phyloP scores from a whole-genome alignment of 495 filamentous ascomycete species.

The Lophium mytilinum region DNA sequence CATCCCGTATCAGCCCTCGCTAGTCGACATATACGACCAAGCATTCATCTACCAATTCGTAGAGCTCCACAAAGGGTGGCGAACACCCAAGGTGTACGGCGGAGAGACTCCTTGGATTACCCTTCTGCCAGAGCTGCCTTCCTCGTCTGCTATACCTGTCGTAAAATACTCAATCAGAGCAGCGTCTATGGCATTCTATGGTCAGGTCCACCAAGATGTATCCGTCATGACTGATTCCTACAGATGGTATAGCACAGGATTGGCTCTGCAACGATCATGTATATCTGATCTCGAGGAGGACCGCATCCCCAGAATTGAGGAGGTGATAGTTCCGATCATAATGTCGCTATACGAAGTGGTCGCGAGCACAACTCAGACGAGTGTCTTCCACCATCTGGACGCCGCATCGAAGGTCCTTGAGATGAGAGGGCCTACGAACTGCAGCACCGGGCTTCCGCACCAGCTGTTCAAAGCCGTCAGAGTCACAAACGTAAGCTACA shows the following conservation, averaged over 20 bases:
- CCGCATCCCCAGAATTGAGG: conserved; percentile 9
- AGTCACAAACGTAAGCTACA: conserved; percentile 9
- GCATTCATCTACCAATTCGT: conserved; percentile 20
- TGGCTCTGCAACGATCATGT: conserved; percentile 3
- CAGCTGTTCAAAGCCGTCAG: conserved; percentile 11
- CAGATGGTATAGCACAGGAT: conserved; percentile 13
- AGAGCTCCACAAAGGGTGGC: conserved; percentile 5
- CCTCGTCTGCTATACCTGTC: conserved; percentile 2
- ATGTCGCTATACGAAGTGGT: conserved; percentile 18
- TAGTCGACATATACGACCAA: conserved; percentile 2
- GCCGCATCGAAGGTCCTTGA: conserved; percentile 12
- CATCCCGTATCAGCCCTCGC: conserved; percentile 6
- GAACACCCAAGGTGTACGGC: background rate
- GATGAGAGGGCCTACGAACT: conserved; percentile 12
- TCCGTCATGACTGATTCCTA: conserved; percentile 15
- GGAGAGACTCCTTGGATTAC: conserved; percentile 14
- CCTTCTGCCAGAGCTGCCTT: conserved; percentile 5
- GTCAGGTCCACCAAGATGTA: conserved; percentile 9
- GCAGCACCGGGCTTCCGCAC: background rate
- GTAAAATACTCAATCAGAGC: conserved; percentile 13
- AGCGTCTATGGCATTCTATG: conserved; percentile 17
- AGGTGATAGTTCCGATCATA: conserved; percentile 14
- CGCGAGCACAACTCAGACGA: conserved; percentile 14
- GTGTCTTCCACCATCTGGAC: conserved; percentile 17
- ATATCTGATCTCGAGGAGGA: conserved; percentile 2